Percentiles rank a stretch among this genome's conserved stretches.
Evolutionary conservation across 768 basidiomycete genomes (phyloP).

Genomic region (Pleurotus eryngii): DNA sequence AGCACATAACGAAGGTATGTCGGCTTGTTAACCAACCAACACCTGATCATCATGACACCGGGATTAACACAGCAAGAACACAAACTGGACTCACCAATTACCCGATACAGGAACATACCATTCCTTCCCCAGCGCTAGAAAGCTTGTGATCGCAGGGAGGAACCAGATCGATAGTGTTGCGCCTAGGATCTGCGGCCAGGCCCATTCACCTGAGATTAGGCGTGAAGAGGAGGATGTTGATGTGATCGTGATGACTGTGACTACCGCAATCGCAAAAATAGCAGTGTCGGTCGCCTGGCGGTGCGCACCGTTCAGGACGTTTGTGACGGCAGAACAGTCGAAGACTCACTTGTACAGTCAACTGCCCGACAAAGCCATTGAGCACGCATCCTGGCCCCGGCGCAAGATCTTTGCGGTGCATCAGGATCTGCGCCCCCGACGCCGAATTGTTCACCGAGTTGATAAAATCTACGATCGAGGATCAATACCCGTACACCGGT

Average conservation of each 20-base stretch:
- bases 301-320: neutral
- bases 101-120: conserved; percentile 11
- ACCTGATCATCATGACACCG: neutral
- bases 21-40: conserved; percentile 9
- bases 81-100: conserved; percentile 5
- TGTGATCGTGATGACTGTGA: neutral
- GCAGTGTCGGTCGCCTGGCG: conserved; percentile 9
- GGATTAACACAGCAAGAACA: neutral
- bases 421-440: conserved; percentile 9
- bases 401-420: neutral
- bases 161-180: neutral
- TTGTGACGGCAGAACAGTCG: neutral
- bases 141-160: conserved; percentile 1
- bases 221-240: neutral
- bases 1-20: conserved; percentile 11
- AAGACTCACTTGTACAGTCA: conserved; percentile 9
- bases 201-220: conserved; percentile 4
- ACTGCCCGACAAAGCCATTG: conserved; percentile 10
- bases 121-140: conserved; percentile 9
- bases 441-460: conserved; percentile 6
- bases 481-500: too few relatives aligned
- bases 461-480: conserved; percentile 4
- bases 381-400: conserved; percentile 6
- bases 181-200: neutral
- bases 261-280: conserved; percentile 7